Evolutionary conservation across 2,329 filamentous ascomycete species (phyloP), one percentile per base, ranked within the genome.

Genomic region (Alternaria sp.): DNA sequence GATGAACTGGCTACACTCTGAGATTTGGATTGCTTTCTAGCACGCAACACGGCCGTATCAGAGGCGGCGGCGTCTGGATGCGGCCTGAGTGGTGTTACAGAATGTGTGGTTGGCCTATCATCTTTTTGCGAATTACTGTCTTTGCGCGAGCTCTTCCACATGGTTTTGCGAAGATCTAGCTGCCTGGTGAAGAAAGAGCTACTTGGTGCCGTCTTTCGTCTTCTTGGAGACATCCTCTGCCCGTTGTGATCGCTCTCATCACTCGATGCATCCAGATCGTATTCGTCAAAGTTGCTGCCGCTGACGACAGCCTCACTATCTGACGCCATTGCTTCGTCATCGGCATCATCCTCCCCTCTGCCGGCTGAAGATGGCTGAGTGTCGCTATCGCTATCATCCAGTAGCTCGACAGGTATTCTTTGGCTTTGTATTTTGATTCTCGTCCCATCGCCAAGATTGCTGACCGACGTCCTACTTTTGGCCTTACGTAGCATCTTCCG

Each of bases 371-470:
- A 67, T 30, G 36, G 48, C 4, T 80, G 63, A 8, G 64, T 64
- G 50, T 72, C 71, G 27, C 68, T 75, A 11, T 65, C 79, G 48
- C 80, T 83, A 12, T 78, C 78, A 38, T 83, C 79, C 12, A 60
- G 54, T 11, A 90, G 85, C 25, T 87, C 85, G 58, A 87, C 84
- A 9, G 88, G 85, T 2, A 96, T 80, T 57, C 88, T 87, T 65
- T 93, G 90, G 3, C 92, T 93, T 65, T 89, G 89, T 79, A 94
- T 94, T 2, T 90, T 90, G 63, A 92, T 83, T 66, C 83, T 91
- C 22, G 92, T 89, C 49, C 91, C 78, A 11, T 80, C 78, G 28
- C 78, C 79, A 54, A 85, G 72, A 54, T 82, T 81, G 18, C 81
- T 80, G 9, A 85, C 76, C 4, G 84, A 83, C 30, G 79, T 78